These are phyloP conservation scores for Nicotiana noctiflora DNA, from an alignment of 257 asterid genomes.

Conservation along the genomic window DNA sequence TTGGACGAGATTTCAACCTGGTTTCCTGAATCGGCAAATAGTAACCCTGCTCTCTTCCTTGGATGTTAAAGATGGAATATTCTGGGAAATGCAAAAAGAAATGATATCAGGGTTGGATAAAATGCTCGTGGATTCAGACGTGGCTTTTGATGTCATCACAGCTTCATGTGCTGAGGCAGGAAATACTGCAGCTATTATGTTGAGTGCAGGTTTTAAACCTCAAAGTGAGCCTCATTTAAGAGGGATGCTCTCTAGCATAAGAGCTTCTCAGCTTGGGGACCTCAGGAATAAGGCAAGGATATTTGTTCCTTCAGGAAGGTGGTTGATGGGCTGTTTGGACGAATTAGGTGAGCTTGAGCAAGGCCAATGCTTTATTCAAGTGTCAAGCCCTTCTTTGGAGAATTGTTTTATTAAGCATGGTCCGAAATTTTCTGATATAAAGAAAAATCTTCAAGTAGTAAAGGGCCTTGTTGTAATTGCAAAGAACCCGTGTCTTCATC, in stretches of 20 bases:
- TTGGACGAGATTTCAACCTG: conserved; percentile 87
- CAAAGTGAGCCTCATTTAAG: conserved; percentile 71
- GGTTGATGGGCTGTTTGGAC: conserved; percentile 97
- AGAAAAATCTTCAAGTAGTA: conserved; percentile 46
- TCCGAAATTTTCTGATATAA: conserved; percentile 38
- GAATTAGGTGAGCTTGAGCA: conserved; percentile 71
- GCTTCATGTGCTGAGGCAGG: conserved; percentile 75
- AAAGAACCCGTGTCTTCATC: conserved; percentile 95
- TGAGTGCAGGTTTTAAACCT: conserved; percentile 83
- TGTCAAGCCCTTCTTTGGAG: conserved; percentile 60
- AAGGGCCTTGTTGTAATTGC: conserved; percentile 72
- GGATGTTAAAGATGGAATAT: conserved; percentile 47
- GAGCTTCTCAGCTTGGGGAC: conserved; percentile 85
- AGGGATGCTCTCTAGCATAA: conserved; percentile 80
- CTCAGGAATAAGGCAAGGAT: conserved; percentile 76
- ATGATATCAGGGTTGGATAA: conserved; percentile 58
- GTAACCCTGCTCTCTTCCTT: conserved; percentile 77
- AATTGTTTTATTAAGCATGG: conserved; percentile 71
- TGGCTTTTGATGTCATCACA: conserved; percentile 70
- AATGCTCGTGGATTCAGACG: conserved; percentile 58
- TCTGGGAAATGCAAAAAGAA: conserved; percentile 73
- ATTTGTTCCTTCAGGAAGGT: conserved; percentile 72
- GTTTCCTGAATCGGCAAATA: conserved; percentile 83
- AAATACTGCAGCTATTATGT: conserved; percentile 71
- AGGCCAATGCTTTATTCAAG: conserved; percentile 87